Conservation (phyloP, 176 grass and related monocot genomes). For the Bothriochloa decipiens region DNA sequence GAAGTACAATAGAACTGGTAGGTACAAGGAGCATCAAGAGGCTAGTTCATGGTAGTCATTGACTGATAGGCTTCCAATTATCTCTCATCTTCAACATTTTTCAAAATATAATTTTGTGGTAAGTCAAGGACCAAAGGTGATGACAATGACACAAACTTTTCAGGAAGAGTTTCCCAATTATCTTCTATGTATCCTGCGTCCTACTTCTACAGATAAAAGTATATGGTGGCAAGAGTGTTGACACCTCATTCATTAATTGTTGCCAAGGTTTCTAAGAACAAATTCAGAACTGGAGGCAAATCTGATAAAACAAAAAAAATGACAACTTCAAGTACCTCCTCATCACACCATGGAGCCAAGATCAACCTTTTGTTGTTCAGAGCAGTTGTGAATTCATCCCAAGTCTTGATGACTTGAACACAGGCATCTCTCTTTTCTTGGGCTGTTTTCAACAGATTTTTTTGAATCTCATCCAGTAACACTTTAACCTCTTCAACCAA, state of each 20-base stretch:
- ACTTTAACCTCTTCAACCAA: conserved; percentile 69
- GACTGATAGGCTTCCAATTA: background rate
- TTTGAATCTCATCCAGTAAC: conserved; percentile 66
- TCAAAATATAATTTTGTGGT: background rate
- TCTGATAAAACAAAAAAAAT: background rate
- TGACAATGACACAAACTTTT: background rate
- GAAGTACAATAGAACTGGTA: background rate
- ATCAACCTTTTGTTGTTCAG: conserved; percentile 75
- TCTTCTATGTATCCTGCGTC: background rate
- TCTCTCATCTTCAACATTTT: background rate
- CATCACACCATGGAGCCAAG: conserved; percentile 87
- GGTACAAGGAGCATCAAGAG: background rate
- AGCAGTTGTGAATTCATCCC: conserved; percentile 82
- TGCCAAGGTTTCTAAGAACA: background rate
- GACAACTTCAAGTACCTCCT: conserved; percentile 59
- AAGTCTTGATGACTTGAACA: conserved; percentile 68
- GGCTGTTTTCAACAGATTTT: conserved; percentile 74
- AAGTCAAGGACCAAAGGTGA: conserved; percentile 1
- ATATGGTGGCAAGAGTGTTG: background rate
- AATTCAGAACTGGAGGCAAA: background rate
- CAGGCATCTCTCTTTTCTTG: conserved; percentile 89
- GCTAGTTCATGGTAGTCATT: background rate
- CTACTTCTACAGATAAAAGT: background rate
- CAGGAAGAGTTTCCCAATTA: background rate
- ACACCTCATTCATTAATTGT: background rate